Evolutionary conservation across 257 asterid genomes (phyloP).

Genomic region (Solanum arcanum): DNA sequence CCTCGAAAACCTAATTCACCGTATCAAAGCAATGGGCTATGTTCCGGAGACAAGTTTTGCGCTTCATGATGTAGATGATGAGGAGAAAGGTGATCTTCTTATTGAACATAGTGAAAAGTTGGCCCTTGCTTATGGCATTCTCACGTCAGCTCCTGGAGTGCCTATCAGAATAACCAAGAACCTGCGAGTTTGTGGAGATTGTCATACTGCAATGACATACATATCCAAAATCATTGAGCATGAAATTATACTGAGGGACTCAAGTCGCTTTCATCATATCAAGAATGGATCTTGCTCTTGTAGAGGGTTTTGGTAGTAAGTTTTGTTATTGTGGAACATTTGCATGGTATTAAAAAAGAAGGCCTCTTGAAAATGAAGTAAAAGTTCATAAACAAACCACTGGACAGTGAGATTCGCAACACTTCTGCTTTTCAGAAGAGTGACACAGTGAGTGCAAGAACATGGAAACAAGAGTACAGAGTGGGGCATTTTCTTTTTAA

Average conservation of each 20-base stretch:
- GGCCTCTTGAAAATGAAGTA: neutral
- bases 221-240: constrained; percentile 63
- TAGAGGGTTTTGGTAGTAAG: constrained; percentile 70
- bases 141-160: constrained; percentile 59
- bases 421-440: neutral
- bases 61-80: constrained; percentile 94
- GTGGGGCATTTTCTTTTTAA: neutral
- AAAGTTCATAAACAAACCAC: neutral
- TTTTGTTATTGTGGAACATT: neutral
- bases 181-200: constrained; percentile 86
- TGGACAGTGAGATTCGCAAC: neutral
- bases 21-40: constrained; percentile 70
- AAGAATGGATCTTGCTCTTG: constrained; percentile 84
- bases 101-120: constrained; percentile 88
- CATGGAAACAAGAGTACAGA: neutral
- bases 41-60: constrained; percentile 81
- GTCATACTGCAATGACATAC: constrained; percentile 58
- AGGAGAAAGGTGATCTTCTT: constrained; percentile 72
- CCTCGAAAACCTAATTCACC: constrained; percentile 46
- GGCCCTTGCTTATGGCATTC: constrained; percentile 86
- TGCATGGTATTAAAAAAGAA: neutral
- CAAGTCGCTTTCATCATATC: constrained; percentile 93
- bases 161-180: constrained; percentile 90
- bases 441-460: neutral
- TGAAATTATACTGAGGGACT: constrained; percentile 72